Base-by-base conservation (phyloP, 139 green algal species). In the Marvania coccoides region DNA sequence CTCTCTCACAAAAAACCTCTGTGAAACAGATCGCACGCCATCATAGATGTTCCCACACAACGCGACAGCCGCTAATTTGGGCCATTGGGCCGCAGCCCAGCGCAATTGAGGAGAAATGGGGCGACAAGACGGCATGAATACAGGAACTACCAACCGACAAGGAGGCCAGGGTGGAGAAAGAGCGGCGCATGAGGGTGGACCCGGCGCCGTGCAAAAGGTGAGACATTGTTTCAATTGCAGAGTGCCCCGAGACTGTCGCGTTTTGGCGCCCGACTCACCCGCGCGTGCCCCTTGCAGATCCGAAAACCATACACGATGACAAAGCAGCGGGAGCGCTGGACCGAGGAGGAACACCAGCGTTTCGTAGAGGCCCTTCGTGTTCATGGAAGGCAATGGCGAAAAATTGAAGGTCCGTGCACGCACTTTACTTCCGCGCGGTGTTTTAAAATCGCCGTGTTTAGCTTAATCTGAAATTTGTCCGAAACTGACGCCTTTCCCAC, bases 311-410 rank as follows among this genome's bases (percentile, higher is more conserved):
- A 92, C 58, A 89, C 81, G 3, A 89, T 92, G n/a, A 92, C 77
- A 15, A 91, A 90, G 62, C 78, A 80, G 47, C 67, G 87, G 2
- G 84, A 92, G 54, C 56, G 76, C 1, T 98, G 93, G 93, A 95
- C 88, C 0, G 85, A 95, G 1, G 77, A 90, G 13, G 93, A 98
- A 79, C 93, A 98, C 42, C 47, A 72, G 4, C 68, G 77, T 1
- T 98, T 98, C 63, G 31, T 97, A 42, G 89, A 96, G 23, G 92
- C 86, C 3, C 61, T 98, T 0, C 82, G 87, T 19, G 48, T 92
- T 19, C 84, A 95, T 60, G 85, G 87, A 10, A 69, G 88, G 2
- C 77, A 85, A 12, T 93, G 88, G 83, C 54, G 67, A 5, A 81
- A 74, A 19, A 93, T 94, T 14, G 79, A 94, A 65, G 60, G 81